Percentiles rank a stretch among this genome's conserved stretches.
These are phyloP conservation scores for Albugo candida DNA, from an alignment of 352 stramenopile species.

Conservation along the genomic window DNA sequence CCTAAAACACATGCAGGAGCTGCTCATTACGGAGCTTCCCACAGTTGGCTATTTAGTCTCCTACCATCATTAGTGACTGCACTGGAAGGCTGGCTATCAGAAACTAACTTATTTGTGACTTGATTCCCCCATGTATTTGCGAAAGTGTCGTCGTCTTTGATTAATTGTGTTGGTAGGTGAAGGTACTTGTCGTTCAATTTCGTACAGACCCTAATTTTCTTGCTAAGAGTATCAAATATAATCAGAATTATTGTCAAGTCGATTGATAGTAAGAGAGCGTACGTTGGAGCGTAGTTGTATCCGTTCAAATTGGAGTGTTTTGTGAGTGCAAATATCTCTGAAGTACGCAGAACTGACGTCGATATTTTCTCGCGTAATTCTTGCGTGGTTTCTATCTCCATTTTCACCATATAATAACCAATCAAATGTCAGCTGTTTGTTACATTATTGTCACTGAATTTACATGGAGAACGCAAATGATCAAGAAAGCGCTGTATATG, in stretches of 20 bases:
- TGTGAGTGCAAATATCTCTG: constrained; percentile 48
- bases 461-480: too few species aligned
- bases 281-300: too few species aligned
- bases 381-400: too few species aligned
- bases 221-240: constrained; percentile 16
- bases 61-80: neutral
- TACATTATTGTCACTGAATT: too few species aligned
- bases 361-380: too few species aligned
- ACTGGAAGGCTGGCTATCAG: neutral
- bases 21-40: too few species aligned
- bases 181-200: constrained; percentile 41
- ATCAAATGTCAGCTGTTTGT: too few species aligned
- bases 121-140: neutral
- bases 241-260: neutral
- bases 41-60: neutral
- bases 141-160: neutral
- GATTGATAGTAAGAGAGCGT: too few species aligned
- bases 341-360: constrained; percentile 33
- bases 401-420: too few species aligned
- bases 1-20: too few species aligned
- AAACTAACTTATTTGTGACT: neutral
- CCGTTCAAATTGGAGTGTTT: constrained; percentile 13
- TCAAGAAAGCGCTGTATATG: too few species aligned
- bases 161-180: constrained; percentile 29
- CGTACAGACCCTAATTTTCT: constrained; percentile 46